Percentiles rank a stretch among this genome's conserved stretches.
Evolutionary conservation across 176 grass and related monocot genomes (phyloP).

Genomic region (Carex scoparia): DNA sequence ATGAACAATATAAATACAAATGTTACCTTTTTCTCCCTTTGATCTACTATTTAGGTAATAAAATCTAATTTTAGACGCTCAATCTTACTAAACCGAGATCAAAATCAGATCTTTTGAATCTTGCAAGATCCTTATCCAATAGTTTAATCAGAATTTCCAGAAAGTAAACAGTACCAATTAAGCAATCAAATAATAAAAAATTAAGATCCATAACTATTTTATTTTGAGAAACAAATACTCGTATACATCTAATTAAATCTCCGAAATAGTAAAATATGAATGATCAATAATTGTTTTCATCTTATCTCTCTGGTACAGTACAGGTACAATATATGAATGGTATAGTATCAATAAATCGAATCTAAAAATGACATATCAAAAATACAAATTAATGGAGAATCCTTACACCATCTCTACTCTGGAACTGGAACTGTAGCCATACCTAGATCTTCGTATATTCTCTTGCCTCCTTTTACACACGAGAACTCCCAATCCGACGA

Average conservation of each 20-base stretch:
- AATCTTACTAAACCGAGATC: not conserved
- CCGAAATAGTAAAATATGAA: not conserved
- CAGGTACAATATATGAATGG: not conserved
- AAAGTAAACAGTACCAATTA: not conserved
- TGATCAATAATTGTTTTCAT: not conserved
- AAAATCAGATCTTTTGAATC: slow-evolving; percentile 2
- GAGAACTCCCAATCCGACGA: slow-evolving; percentile 35
- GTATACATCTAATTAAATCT: slow-evolving; percentile 20
- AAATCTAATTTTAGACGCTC: not conserved
- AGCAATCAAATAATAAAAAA: slow-evolving; percentile 4
- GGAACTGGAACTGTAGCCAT: slow-evolving; percentile 57
- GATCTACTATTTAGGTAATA: not conserved
- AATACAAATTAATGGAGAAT: not conserved
- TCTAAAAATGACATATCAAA: not conserved
- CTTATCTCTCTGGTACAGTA: not conserved
- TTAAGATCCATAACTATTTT: not conserved
- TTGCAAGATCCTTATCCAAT: not conserved
- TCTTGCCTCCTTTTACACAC: slow-evolving; percentile 64
- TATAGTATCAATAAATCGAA: slow-evolving; percentile 12
- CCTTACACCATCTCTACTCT: slow-evolving; percentile 56
- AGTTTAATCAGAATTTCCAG: not conserved
- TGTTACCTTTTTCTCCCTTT: not conserved
- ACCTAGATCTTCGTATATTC: slow-evolving; percentile 76
- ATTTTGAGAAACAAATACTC: not conserved
- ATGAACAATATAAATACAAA: not conserved